Evolutionary conservation across 2,329 filamentous ascomycete genomes (phyloP), one percentile per base, ranked within the genome.

Genomic region (Xylariales sp.): DNA sequence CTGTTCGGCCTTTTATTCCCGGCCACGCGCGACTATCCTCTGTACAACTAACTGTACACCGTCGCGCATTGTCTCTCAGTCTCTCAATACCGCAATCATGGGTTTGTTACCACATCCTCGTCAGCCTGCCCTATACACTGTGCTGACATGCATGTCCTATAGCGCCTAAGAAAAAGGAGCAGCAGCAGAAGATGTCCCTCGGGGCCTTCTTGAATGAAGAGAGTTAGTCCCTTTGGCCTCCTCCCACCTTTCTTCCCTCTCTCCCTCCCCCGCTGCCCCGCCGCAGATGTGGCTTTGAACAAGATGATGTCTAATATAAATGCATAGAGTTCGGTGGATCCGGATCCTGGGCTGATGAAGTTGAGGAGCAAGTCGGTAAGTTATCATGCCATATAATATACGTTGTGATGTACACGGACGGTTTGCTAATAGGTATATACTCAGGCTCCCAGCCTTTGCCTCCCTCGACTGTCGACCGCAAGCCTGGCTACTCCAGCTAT

Each of bases 311-410:
- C 74, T 78, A 72, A 79, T 77, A 71, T 68, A 39, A 36, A n/a
- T 54, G 46, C 67, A 65, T 67, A 85, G 83, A 82, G 72, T 85
- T 83, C 73, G 86, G 84, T 75, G 94, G 95, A 79, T 98, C 96
- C 75, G 94, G 95, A 79, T 98, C 96, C 75, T 99, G 96, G 96
- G 96, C 96, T 77, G 97, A 99, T 84, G 96, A 99, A 81, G 97
- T 99, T 84, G 96, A 99, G 83, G 94, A 97, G 78, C 87, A 92
- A 73, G 88, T 90, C 81, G 85, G 92, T 95, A 87, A 23, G 23
- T 23, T 85, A 90, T 84, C 65, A 6, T 23, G 12, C 30, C 39
- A 7, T 23, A 23, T 23, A 23, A 23, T 23, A 23, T 23, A 23
- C 48, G 67, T 64, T 67, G 52, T 59, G 59, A 32, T 12, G 64